Evolutionary conservation across 192 early-diverging fungal species (phyloP).

Genomic region (Funneliformis mosseae): DNA sequence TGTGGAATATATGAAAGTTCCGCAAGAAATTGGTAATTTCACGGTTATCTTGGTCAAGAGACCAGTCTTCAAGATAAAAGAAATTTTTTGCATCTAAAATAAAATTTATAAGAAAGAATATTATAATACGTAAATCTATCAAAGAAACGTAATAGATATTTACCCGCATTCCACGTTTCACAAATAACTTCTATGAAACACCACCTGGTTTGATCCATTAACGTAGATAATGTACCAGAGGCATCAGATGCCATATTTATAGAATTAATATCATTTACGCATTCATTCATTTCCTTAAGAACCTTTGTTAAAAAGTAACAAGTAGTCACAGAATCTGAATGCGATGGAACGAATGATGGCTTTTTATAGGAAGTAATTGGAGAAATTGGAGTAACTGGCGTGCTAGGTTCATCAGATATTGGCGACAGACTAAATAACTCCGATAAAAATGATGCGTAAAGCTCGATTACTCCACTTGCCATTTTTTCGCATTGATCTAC

Average conservation of each 20-base stretch:
- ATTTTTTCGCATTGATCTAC: conserved; percentile 68
- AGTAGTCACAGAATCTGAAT: conserved; percentile 52
- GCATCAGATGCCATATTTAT: conserved; percentile 76
- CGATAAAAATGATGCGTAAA: conserved; percentile 60
- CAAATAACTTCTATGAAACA: conserved; percentile 77
- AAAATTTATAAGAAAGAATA: conserved; percentile 20
- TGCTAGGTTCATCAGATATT: neutral
- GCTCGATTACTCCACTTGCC: conserved; percentile 63
- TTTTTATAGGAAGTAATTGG: too few relatives aligned
- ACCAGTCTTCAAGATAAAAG: conserved; percentile 73
- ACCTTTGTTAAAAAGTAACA: conserved; percentile 78
- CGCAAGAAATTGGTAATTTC: conserved; percentile 67
- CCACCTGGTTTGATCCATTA: conserved; percentile 73
- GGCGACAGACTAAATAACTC: conserved; percentile 45
- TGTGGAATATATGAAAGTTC: conserved; percentile 70
- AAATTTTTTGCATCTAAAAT: conserved; percentile 70
- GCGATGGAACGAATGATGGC: conserved; percentile 36
- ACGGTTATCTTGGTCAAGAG: conserved; percentile 58
- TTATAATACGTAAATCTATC: neutral
- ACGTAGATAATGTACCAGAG: conserved; percentile 63
- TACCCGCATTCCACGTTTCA: conserved; percentile 77
- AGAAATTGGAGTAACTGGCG: neutral
- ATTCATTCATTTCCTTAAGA: conserved; percentile 73
- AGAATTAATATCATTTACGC: conserved; percentile 75
- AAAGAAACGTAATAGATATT: conserved; percentile 39